These are phyloP conservation scores for Colletotrichum graminicola DNA, from an alignment of 2,329 filamentous ascomycete species.

Conservation along the genomic window DNA sequence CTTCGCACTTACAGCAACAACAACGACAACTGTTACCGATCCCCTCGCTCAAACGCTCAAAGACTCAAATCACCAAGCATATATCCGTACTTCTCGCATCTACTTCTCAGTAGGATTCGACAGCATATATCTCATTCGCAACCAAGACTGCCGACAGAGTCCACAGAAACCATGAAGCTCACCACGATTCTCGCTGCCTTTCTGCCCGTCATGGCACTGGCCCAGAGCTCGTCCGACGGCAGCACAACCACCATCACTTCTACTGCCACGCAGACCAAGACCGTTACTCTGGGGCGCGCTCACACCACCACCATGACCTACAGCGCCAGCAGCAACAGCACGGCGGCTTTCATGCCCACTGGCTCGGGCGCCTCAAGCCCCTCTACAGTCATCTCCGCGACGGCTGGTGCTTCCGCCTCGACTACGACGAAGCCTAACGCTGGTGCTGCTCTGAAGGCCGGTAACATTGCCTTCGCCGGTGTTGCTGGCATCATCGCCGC, in stretches of 20 bases:
- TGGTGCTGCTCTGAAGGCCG: conserved; percentile 55
- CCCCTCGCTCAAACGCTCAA: conserved; percentile 27
- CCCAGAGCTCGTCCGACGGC: conserved; percentile 52
- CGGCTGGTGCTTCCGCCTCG: conserved; percentile 44
- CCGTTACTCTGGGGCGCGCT: conserved; percentile 49
- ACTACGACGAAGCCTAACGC: conserved; percentile 47
- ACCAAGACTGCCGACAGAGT: conserved; percentile 33
- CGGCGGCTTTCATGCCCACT: conserved; percentile 49
- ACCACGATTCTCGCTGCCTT: conserved; percentile 60
- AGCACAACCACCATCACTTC: conserved; percentile 59
- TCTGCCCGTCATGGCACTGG: conserved; percentile 67
- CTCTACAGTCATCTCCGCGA: conserved; percentile 35
- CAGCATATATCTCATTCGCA: conserved; percentile 38
- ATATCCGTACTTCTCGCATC: conserved; percentile 38
- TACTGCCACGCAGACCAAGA: conserved; percentile 65
- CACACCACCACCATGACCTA: conserved; percentile 55
- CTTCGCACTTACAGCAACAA: background rate
- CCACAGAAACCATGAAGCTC: conserved; percentile 53
- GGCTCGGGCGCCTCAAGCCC: conserved; percentile 45
- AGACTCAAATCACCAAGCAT: conserved; percentile 6
- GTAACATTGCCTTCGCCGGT: conserved; percentile 61
- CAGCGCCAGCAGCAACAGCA: conserved; percentile 54
- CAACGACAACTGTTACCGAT: background rate
- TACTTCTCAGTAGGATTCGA: conserved; percentile 48
- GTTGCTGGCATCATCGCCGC: conserved; percentile 63